Percentiles rank a stretch among this genome's conserved stretches.
Evolutionary conservation across 192 early-diverging fungal species (phyloP).

Genomic region (Backusella tuberculispora): DNA sequence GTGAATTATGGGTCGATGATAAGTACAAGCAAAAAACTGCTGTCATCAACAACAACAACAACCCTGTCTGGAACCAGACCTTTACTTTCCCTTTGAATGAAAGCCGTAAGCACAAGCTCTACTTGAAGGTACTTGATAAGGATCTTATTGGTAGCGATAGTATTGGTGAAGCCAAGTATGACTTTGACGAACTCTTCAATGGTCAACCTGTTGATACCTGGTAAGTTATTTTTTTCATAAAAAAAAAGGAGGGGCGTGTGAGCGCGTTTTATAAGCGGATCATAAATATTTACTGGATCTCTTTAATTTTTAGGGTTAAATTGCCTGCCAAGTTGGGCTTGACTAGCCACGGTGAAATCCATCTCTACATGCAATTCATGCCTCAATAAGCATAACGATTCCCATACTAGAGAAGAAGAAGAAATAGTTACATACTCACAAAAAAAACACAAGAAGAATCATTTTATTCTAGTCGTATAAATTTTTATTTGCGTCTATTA

Average conservation of each 20-base stretch:
- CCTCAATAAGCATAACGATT: not conserved
- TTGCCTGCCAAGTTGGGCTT: conserved; percentile 44
- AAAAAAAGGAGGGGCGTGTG: not conserved
- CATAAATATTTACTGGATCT: not conserved
- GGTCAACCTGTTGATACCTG: conserved; percentile 33
- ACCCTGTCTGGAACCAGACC: conserved; percentile 38
- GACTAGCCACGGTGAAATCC: conserved; percentile 37
- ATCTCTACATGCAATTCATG: conserved; percentile 42
- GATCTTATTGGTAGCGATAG: conserved; percentile 42
- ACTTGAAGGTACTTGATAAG: conserved; percentile 44
- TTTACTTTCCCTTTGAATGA: conserved; percentile 34
- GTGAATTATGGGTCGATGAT: conserved; percentile 34
- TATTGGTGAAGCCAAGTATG: conserved; percentile 39
- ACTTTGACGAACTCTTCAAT: conserved; percentile 30
- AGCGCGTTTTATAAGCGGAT: not conserved
- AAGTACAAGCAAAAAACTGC: conserved; percentile 38
- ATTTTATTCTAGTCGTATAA: too few relatives aligned
- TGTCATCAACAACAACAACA: conserved; percentile 22
- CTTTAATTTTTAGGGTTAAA: conserved; percentile 20
- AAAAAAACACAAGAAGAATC: too few relatives aligned
- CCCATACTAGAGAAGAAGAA: too few relatives aligned
- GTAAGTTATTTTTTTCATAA: not conserved
- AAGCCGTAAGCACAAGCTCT: conserved; percentile 34
- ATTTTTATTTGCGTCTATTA: too few relatives aligned
- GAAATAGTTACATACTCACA: too few relatives aligned